Evolutionary conservation across 1,139 yeast species (phyloP).

Genomic region (Nakaseomyces nivariensis): DNA sequence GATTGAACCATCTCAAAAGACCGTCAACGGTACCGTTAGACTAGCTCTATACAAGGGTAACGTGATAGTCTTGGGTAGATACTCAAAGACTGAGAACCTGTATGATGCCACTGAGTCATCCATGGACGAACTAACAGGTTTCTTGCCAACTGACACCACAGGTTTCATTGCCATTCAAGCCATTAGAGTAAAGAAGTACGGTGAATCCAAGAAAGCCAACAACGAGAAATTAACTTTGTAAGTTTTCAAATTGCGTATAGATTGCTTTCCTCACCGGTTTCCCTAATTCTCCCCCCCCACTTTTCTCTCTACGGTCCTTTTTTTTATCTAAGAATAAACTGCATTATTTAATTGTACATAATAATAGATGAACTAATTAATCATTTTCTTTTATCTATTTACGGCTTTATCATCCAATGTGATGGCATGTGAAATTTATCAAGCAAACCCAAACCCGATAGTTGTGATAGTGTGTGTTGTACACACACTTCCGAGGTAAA

Average conservation of each 20-base stretch:
- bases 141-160: constrained; percentile 92
- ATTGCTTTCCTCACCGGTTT: neutral
- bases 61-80: constrained; percentile 79
- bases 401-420: no score
- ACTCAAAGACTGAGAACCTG: constrained; percentile 86
- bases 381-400: no score
- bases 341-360: no score
- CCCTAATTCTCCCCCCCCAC: neutral
- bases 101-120: constrained; percentile 97
- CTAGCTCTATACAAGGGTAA: constrained; percentile 89
- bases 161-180: constrained; percentile 98
- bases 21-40: constrained; percentile 95
- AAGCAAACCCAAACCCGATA: no score
- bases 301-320: neutral
- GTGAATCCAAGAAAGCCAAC: constrained; percentile 84
- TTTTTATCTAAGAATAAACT: no score
- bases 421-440: no score
- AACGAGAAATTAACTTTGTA: constrained; percentile 34
- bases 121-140: constrained; percentile 97
- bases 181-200: constrained; percentile 94
- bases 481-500: no score
- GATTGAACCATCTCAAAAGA: constrained; percentile 88
- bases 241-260: neutral
- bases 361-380: no score
- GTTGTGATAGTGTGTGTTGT: no score